phyloP scores from a whole-genome alignment of 169 alveolate genomes.

The Cryptosporidium viatorum region DNA sequence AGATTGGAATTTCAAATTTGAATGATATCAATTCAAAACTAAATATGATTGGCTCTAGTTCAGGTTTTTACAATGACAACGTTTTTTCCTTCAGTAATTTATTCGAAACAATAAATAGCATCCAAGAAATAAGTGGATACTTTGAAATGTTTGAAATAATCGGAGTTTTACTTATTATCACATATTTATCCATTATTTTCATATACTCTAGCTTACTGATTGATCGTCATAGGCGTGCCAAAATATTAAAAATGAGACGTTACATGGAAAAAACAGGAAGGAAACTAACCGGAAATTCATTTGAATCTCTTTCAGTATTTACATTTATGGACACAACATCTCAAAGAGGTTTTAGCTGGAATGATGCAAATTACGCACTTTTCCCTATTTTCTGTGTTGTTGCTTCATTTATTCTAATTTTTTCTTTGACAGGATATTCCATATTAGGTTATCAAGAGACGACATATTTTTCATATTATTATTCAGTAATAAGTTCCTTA shows the following conservation, averaged over 20 bases:
- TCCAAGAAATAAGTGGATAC: slow-evolving; percentile 16
- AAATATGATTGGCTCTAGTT: slow-evolving; percentile 63
- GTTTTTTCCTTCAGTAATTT: slow-evolving; percentile 34
- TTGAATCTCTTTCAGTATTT: slow-evolving; percentile 55
- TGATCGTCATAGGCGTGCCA: slow-evolving; percentile 29
- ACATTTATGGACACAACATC: slow-evolving; percentile 65
- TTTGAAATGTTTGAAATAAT: slow-evolving; percentile 40
- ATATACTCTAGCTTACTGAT: slow-evolving; percentile 35
- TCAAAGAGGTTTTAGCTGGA: slow-evolving; percentile 70
- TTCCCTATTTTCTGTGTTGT: slow-evolving; percentile 43
- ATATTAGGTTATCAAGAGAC: slow-evolving; percentile 52
- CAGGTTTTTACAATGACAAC: slow-evolving; percentile 64
- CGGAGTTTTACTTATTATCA: slow-evolving; percentile 35
- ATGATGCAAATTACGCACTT: slow-evolving; percentile 49
- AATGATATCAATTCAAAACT: neutral
- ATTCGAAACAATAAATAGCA: slow-evolving; percentile 9
- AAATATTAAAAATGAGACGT: slow-evolving; percentile 21
- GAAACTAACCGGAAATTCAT: slow-evolving; percentile 19
- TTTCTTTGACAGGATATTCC: slow-evolving; percentile 60
- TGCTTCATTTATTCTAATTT: slow-evolving; percentile 19
- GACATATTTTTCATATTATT: slow-evolving; percentile 43
- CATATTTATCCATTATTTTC: slow-evolving; percentile 17
- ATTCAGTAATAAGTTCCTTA: slow-evolving; percentile 55
- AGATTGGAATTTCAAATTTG: neutral
- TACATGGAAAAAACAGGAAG: slow-evolving; percentile 47